Evolutionary conservation across 2,329 filamentous ascomycete genomes (phyloP).

Genomic region (Cadophora gregata): DNA sequence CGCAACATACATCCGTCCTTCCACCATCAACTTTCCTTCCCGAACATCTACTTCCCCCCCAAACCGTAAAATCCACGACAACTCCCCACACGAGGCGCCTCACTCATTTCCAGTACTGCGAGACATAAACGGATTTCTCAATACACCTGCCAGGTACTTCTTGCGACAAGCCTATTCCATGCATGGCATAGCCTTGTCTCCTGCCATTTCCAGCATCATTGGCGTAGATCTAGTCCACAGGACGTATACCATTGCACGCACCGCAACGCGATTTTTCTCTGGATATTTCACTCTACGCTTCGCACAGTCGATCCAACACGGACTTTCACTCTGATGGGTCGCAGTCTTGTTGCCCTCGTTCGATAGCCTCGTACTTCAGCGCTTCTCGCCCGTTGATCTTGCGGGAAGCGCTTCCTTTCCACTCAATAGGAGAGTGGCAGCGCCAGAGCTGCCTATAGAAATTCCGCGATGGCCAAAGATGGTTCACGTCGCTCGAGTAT

Average conservation of each 20-base stretch:
- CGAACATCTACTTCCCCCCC: constrained; percentile 4
- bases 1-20: constrained; percentile 9
- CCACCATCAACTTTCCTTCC: constrained; percentile 19
- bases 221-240: constrained; percentile 12
- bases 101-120: neutral
- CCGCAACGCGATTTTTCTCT: constrained; percentile 18
- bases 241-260: constrained; percentile 19
- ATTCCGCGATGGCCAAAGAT: constrained; percentile 41
- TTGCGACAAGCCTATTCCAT: constrained; percentile 12
- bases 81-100: neutral
- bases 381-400: constrained; percentile 43
- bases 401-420: constrained; percentile 43
- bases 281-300: neutral
- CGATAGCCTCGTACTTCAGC: constrained; percentile 43
- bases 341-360: constrained; percentile 35
- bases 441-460: constrained; percentile 11
- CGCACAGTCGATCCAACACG: constrained; percentile 1
- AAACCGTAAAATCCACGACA: constrained; percentile 7
- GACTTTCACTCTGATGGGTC: constrained; percentile 41
- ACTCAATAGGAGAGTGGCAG: constrained; percentile 18
- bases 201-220: constrained; percentile 18
- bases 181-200: constrained; percentile 21
- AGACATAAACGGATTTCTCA: neutral
- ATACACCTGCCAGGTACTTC: neutral
- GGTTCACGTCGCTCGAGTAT: constrained; percentile 39